phyloP scores from a whole-genome alignment of 176 grass and related monocot genomes.

The Zoysia japonica region DNA sequence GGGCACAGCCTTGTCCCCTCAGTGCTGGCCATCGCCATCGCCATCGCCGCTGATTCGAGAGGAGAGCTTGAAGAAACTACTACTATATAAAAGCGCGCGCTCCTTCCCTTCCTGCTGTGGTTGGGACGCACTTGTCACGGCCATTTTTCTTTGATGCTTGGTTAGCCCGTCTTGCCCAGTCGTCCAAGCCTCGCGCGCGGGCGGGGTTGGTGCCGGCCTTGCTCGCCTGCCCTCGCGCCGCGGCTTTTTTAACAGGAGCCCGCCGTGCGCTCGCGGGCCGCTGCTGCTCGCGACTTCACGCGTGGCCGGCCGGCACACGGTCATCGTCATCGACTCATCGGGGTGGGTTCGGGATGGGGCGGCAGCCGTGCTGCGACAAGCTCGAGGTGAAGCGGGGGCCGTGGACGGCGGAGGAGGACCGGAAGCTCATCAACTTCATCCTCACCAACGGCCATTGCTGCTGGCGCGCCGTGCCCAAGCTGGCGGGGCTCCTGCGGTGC shows the following conservation, averaged over 20 bases:
- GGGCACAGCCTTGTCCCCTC: neutral
- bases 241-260: conserved; percentile 12
- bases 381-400: conserved; percentile 80
- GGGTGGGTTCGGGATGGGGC: conserved; percentile 39
- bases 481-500: conserved; percentile 78
- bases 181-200: conserved; percentile 2
- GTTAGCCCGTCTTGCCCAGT: conserved; percentile 8
- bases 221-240: neutral
- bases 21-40: conserved; percentile 16
- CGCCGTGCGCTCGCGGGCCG: neutral
- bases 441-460: conserved; percentile 82
- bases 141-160: conserved; percentile 16
- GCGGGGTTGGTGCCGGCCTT: conserved; percentile 32
- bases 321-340: too few relatives aligned
- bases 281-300: neutral
- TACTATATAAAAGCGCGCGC: conserved; percentile 22
- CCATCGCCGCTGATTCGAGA: conserved; percentile 23
- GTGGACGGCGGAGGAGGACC: conserved; percentile 90
- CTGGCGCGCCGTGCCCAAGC: conserved; percentile 89
- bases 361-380: conserved; percentile 94
- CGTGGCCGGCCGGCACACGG: neutral
- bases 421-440: conserved; percentile 86
- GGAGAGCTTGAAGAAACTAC: neutral
- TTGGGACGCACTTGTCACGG: conserved; percentile 49
- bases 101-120: conserved; percentile 20